Base-by-base conservation (phyloP, 768 basidiomycete species). In the Lyophyllum semitale region DNA sequence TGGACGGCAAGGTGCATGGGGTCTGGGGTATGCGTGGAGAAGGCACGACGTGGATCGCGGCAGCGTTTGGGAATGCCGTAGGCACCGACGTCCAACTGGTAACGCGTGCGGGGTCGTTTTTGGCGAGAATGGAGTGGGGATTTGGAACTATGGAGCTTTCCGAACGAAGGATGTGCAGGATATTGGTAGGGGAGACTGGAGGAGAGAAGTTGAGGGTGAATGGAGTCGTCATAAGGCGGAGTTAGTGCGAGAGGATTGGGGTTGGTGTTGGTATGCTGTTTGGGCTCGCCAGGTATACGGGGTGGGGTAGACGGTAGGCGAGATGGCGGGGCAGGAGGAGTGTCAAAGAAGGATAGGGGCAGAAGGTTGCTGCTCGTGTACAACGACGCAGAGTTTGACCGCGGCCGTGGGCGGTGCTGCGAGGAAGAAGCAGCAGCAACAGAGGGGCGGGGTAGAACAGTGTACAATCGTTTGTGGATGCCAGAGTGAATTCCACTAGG, bases 61-160 rank as follows among this genome's bases (percentile, higher is more conserved):
- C 65, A 66, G 67, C 72, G 66, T 68, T 95, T 95, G 0, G 93
- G 87, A 48, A 94, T 90, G 4, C 93, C 93, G 60, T 91, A 93
- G 12, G 91, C 91, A 15, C 89, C 92, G 13, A 87, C 84, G 47
- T 91, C 87, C 32, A 95, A 78, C 29, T 73, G 73, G 58, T 76
- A 80, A 20, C 66, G 63, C 3, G 52, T 4, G 1, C 43, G 51
- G 2, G 51, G 43, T 8, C 35, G 50, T 8, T 47, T 57, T 6
- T 51, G 13, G 25, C 15, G 35, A 0, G 27, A 18, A 12, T 25
- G 40, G 29, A 47, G 45, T 4, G 35, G 18, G 11, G 45, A 12
- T 11, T 37, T 5, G 22, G 37, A 8, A 20, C 7, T 29, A 38
- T 48, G 50, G 18, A 44, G 5, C 11, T 13, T 1, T 15, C 43